Base-by-base conservation (phyloP, 2,329 filamentous ascomycete species). In the Hyphodiscus sp. region DNA sequence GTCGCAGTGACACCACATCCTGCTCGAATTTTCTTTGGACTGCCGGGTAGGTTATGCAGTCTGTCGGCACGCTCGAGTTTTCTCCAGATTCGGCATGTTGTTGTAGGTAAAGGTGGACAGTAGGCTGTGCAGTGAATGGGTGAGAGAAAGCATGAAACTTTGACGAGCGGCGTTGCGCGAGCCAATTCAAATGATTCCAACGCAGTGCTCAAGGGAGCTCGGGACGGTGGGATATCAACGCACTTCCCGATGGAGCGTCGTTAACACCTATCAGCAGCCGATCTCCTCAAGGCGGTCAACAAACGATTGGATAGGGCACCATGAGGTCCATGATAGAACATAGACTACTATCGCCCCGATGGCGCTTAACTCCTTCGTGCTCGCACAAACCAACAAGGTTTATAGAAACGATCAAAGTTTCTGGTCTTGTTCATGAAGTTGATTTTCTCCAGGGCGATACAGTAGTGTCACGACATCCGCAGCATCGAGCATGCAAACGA, bases 1-100 rank as follows among this genome's bases (percentile, higher is more conserved):
- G 38, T 51, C 49, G 52, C 47, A 41, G 52, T 41, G 26, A 50
- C 49, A 54, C 49, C 16, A 45, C 52, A 54, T 54, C 44, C 38
- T 47, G 49, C 44, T 51, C 47, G 47, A 47, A 43, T 47, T n/a
- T 45, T 54, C 45, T 44, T 43, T 41, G 51, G 23, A 38, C 44
- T 51, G 19, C 19, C 43, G 44, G 49, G 33, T 38, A 13, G 11
- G 33, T 38, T 38, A 38, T 38, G 33, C 33, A 13, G 5, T 13
- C 33, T 38, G 2, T 6, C 2, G 11, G 11, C 5, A 38, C 5
- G 33, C 16, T 38, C 33, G 33, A 38, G 33, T 13, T 6, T 38
- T 38, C 11, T 13, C 33, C 11, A 10, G 16, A 13, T 6, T 38
- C 33, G 5, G 33, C 33, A n/a, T 4, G 13, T 6, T 38, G 11